Base-by-base conservation (phyloP, 139 green algal species). In the Coccomyxa sp. region DNA sequence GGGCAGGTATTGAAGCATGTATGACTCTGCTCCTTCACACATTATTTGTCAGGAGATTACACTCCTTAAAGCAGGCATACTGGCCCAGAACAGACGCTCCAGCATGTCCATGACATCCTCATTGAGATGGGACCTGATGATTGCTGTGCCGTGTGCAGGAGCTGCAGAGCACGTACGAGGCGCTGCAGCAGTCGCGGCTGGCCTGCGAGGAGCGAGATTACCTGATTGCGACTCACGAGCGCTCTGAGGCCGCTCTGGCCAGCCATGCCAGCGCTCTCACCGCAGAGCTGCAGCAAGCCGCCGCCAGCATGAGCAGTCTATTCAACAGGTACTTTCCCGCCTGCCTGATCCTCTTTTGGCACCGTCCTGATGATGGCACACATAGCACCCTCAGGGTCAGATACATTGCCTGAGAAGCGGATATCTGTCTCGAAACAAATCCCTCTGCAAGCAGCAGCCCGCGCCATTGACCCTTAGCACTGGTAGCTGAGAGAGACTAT, bases 141-240 rank as follows among this genome's bases (percentile, higher is more conserved):
- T n/a, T 40, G 2, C 8, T 50, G 44, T 54, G 16, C 27, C 74
- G 36, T 34, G 18, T 73, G 27, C 70, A 79, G 70, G 68, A 87
- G 74, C 80, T 87, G 74, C 35, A 39, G 8, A 44, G 39, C 10
- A 76, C 76, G 24, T 54, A 74, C 14, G 31, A 68, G 35, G 71
- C 69, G 18, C 73, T 81, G 38, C 37, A 73, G 7, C 34, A 75
- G 22, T 82, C 82, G 8, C 39, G 55, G 37, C 64, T 79, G 16
- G 76, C 44, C 12, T 78, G 90, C 24, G 73, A 91, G 78, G 89
- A 94, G 85, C 83, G 89, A 2, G 82, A 90, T 35, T 94, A 92
- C 80, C 64, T 94, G 1, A 88, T 92, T 44, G 70, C 82, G 1
- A 82, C 76, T 0, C 89, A 93, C 50, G 78, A 86, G 75, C 81